These are phyloP conservation scores for Nakazawaea populi DNA, from an alignment of 805 yeast genomes.

Conservation along the genomic window DNA sequence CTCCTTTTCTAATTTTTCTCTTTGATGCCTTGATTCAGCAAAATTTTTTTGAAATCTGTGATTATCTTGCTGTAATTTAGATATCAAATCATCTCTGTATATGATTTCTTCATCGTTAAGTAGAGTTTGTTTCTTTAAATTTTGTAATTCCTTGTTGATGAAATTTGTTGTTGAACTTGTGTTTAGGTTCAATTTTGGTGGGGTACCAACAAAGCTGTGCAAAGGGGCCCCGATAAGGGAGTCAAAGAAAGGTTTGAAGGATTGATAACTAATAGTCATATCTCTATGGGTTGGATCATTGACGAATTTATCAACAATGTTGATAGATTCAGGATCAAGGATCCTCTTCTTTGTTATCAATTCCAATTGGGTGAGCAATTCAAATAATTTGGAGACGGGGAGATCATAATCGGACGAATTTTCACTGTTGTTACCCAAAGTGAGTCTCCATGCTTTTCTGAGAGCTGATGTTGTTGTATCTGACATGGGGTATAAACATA, in stretches of 20 bases:
- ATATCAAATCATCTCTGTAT: neutral
- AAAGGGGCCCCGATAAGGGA: neutral
- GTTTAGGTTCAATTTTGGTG: constrained; percentile 1
- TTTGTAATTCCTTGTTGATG: constrained; percentile 3
- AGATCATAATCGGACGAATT: neutral
- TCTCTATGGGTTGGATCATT: neutral
- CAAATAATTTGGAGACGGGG: neutral
- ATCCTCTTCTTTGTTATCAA: neutral
- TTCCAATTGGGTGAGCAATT: neutral
- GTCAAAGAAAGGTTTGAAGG: neutral
- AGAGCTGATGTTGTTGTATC: neutral
- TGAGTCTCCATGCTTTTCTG: constrained; percentile 1
- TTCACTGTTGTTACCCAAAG: neutral
- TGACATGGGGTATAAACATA: neutral
- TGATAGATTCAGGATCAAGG: constrained; percentile 2
- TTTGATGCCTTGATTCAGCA: neutral
- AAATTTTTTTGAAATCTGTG: neutral
- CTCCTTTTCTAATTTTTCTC: neutral
- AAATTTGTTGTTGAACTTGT: constrained; percentile 2
- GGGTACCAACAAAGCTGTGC: neutral
- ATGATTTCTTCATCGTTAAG: neutral
- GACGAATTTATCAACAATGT: neutral
- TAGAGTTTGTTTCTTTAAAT: neutral
- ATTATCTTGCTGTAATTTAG: neutral
- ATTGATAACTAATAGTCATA: neutral